Base-by-base conservation (phyloP, 371 early-diverging fungal species). In the Lichtheimia ornata region DNA sequence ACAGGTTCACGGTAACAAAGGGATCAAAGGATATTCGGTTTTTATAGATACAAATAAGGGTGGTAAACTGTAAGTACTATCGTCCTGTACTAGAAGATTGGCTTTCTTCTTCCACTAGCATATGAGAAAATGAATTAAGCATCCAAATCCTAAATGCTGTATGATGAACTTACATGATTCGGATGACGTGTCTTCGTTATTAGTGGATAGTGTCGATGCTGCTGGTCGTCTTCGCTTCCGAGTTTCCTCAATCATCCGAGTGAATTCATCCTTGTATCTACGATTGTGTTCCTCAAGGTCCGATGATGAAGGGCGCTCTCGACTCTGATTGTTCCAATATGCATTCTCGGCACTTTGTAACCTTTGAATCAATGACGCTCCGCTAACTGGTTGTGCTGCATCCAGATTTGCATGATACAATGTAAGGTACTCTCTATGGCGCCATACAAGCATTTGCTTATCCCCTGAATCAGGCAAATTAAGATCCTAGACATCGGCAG, bases 361-460 rank as follows among this genome's bases (percentile, higher is more conserved):
- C 44, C 56, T 59, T 44, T 44, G 62, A 1, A 51, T 47, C 49
- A 69, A 50, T 35, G 35, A 14, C 0, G 24, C 11, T 12, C 35
- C 35, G 4, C 56, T 54, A 13, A 56, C 73, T 2, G 87, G 87
- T 18, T 79, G 62, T 7, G 65, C 66, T 0, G 86, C 69, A 59
- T 89, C 89, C 50, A 76, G 70, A 57, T 89, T 89, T 27, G 89
- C 87, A 64, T 85, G 74, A 64, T 82, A 88, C 35, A 86, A 63
- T 28, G 80, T 87, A 22, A 84, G 62, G 64, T 81, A 89, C 59
- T 89, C 88, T 12, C 73, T 71, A 53, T 89, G 88, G 0, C 89
- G 73, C 61, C 79, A 76, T 49, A 77, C 72, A 72, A 88, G 67
- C 55, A 74, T 68, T 11, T 71, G 66, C 60, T 77, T 83, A 66